Conservation (phyloP, 345 rosid genomes). For the Kernera saxatilis region DNA sequence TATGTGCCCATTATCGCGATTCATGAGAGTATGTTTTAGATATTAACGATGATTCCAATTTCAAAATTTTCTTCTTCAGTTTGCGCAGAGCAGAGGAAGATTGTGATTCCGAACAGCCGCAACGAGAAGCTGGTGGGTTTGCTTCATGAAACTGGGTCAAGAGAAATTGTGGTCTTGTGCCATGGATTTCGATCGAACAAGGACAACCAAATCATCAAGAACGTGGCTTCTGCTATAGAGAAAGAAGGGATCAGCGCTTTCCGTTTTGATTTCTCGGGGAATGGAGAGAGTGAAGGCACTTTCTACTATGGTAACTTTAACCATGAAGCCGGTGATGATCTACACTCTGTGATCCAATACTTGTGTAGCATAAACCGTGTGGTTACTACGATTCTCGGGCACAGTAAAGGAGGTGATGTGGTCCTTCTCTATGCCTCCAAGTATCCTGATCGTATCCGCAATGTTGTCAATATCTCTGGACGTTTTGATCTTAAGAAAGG, state of each 20-base stretch:
- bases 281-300: no score
- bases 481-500: slow-evolving; percentile 69
- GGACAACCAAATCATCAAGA: slow-evolving; percentile 41
- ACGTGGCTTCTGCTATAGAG: slow-evolving; percentile 52
- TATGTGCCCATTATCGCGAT: no score
- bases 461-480: slow-evolving; percentile 69
- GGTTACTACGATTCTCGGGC: no score
- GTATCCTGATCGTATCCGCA: slow-evolving; percentile 43
- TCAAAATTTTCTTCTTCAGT: slow-evolving; percentile 12
- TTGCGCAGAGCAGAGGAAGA: slow-evolving; percentile 28
- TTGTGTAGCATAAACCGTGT: no score
- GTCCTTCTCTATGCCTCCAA: slow-evolving; percentile 62
- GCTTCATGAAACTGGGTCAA: slow-evolving; percentile 68
- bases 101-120: slow-evolving; percentile 47
- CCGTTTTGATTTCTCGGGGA: slow-evolving; percentile 53
- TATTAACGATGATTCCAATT: no score
- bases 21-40: no score
- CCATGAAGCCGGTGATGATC: no score
- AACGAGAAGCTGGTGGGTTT: slow-evolving; percentile 70
- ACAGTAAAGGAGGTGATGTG: slow-evolving; percentile 57
- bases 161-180: slow-evolving; percentile 59
- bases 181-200: slow-evolving; percentile 71
- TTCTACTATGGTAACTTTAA: no score
- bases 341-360: no score
- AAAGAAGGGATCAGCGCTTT: slow-evolving; percentile 19